Percentiles rank a stretch among this genome's conserved stretches.
Evolutionary conservation across 179 eudicot species (phyloP).

Genomic region (Heliamphora pulchella): DNA sequence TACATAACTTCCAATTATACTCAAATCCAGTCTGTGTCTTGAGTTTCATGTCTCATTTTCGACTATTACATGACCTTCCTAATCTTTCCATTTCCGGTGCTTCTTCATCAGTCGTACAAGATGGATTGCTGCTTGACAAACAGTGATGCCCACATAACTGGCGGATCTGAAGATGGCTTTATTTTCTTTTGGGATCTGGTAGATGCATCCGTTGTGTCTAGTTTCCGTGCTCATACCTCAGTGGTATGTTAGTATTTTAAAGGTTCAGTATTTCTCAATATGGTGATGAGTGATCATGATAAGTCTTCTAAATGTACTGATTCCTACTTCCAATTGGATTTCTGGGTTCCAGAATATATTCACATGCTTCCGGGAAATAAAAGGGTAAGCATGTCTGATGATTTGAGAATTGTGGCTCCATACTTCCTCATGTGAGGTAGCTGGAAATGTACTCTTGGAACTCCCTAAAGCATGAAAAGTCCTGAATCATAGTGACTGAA

Average conservation of each 20-base stretch:
- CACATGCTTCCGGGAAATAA: background rate
- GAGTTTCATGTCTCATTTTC: background rate
- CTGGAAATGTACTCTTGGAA: background rate
- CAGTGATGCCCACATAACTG: conserved; percentile 76
- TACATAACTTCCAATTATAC: background rate
- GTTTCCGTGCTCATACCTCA: conserved; percentile 82
- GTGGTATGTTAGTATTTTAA: conserved; percentile 51
- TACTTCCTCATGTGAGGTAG: background rate
- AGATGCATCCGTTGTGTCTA: conserved; percentile 69
- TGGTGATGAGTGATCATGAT: background rate
- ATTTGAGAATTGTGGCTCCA: background rate
- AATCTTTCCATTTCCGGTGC: conserved; percentile 2
- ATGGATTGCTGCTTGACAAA: conserved; percentile 95
- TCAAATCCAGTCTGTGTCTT: background rate
- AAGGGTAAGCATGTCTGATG: background rate
- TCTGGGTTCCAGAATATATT: background rate
- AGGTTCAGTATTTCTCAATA: background rate
- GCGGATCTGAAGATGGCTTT: conserved; percentile 89
- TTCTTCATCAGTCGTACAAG: conserved; percentile 60
- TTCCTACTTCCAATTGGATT: background rate
- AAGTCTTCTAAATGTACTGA: background rate
- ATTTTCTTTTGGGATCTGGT: conserved; percentile 95
- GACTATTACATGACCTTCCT: background rate
- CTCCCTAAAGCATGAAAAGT: background rate
- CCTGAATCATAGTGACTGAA: background rate